Conservation (phyloP, 1,284 basidiomycete genomes). For the Ceratobasidium sp. region DNA sequence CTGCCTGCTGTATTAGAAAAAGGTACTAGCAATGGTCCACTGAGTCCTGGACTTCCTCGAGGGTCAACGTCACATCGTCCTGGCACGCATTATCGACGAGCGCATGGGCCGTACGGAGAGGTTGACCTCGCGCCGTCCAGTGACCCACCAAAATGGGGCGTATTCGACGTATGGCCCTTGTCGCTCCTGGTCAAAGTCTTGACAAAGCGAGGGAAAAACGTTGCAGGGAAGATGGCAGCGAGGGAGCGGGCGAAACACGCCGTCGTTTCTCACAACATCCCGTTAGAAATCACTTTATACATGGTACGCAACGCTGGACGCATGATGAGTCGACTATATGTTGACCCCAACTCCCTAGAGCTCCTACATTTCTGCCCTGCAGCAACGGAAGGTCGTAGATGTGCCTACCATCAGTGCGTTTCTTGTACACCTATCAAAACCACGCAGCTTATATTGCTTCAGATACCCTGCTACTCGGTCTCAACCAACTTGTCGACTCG, state of each 20-base stretch:
- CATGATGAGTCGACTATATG: not conserved
- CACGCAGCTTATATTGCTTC: slow-evolving; percentile 7
- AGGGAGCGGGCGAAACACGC: slow-evolving; percentile 63
- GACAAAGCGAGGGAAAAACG: slow-evolving; percentile 60
- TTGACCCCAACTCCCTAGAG: slow-evolving; percentile 58
- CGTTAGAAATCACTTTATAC: slow-evolving; percentile 78
- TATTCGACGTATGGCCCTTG: slow-evolving; percentile 76
- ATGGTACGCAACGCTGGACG: slow-evolving; percentile 61
- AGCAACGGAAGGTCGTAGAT: slow-evolving; percentile 69
- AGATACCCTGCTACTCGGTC: slow-evolving; percentile 65
- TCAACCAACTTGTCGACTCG: slow-evolving; percentile 72
- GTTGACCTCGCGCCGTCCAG: slow-evolving; percentile 63
- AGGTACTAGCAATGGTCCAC: slow-evolving; percentile 1
- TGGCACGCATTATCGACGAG: slow-evolving; percentile 18
- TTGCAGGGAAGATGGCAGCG: slow-evolving; percentile 69
- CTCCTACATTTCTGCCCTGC: slow-evolving; percentile 71
- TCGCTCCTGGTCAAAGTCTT: slow-evolving; percentile 66
- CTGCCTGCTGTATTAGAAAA: slow-evolving; percentile 11
- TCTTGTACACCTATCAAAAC: not conserved
- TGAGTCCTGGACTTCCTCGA: slow-evolving; percentile 23
- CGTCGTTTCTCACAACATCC: slow-evolving; percentile 72
- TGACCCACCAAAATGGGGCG: slow-evolving; percentile 69
- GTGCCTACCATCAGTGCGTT: slow-evolving; percentile 66
- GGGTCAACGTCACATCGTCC: slow-evolving; percentile 22
- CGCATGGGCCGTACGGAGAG: slow-evolving; percentile 20